Conservation (phyloP, 306 rosid species). For the Abrus precatorius region DNA sequence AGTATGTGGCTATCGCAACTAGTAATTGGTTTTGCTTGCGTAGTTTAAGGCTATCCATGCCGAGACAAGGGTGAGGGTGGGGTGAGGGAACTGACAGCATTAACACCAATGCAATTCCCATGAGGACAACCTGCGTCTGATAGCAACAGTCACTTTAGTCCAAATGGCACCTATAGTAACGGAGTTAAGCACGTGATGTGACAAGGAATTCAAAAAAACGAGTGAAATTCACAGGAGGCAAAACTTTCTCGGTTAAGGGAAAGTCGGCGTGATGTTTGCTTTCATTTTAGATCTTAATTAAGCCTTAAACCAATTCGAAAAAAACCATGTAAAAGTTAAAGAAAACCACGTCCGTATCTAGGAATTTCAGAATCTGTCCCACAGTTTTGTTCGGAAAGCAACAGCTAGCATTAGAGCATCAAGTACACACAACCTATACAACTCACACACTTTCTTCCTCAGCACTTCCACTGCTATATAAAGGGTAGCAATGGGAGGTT, state of each 20-base stretch:
- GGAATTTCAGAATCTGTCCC: slow-evolving; percentile 48
- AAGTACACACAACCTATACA: slow-evolving; percentile 12
- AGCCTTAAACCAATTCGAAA: slow-evolving; percentile 26
- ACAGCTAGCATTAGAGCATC: slow-evolving; percentile 44
- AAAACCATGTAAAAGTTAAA: slow-evolving; percentile 10
- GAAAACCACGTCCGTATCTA: slow-evolving; percentile 39
- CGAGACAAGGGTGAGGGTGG: neutral
- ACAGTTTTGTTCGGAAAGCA: slow-evolving; percentile 53
- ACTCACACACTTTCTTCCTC: slow-evolving; percentile 27
- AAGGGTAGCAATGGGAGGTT: slow-evolving; percentile 46
- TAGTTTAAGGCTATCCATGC: slow-evolving; percentile 10
- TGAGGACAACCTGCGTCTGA: neutral
- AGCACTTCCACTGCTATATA: slow-evolving; percentile 51
- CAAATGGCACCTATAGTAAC: slow-evolving; percentile 19
- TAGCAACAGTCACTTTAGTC: slow-evolving; percentile 3
- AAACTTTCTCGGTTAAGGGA: slow-evolving; percentile 36
- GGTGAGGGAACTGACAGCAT: neutral
- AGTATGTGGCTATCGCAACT: neutral
- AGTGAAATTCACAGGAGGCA: neutral
- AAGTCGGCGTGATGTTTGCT: slow-evolving; percentile 26
- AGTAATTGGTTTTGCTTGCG: neutral
- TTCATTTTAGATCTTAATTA: slow-evolving; percentile 32
- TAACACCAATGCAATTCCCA: neutral
- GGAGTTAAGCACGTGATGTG: slow-evolving; percentile 4
- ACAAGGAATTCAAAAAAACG: slow-evolving; percentile 18